phyloP scores from a whole-genome alignment of 805 yeast species.

The Ogataea paraovalis region DNA sequence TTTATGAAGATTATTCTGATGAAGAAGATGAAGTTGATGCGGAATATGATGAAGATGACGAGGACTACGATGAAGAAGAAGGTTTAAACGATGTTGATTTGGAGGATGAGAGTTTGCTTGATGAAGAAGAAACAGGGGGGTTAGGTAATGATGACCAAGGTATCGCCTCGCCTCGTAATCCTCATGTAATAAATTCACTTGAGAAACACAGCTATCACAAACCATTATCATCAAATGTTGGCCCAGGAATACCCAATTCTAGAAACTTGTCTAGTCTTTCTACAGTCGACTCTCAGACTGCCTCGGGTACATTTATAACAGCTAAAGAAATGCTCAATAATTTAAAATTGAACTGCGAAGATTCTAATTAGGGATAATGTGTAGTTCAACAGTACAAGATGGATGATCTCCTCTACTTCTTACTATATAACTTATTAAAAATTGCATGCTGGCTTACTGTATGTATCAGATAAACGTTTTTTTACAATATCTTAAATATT shows the following conservation, averaged over 20 bases:
- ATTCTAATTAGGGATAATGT: neutral
- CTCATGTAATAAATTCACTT: neutral
- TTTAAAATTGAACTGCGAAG: conserved; percentile 1
- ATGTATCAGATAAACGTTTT: too few species aligned
- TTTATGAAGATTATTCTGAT: conserved; percentile 25
- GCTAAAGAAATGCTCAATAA: conserved; percentile 21
- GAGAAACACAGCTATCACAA: neutral
- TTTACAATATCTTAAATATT: too few species aligned
- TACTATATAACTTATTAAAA: too few species aligned
- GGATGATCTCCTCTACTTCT: too few species aligned
- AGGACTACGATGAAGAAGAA: conserved; percentile 8
- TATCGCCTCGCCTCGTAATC: neutral
- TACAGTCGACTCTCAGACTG: conserved; percentile 15
- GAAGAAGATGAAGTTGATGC: conserved; percentile 29
- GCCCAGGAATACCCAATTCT: conserved; percentile 11
- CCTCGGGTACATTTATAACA: conserved; percentile 22
- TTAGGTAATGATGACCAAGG: neutral
- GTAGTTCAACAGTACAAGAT: too few species aligned
- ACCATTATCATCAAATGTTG: conserved; percentile 1
- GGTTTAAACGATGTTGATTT: neutral
- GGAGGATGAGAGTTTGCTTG: neutral
- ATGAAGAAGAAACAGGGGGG: neutral
- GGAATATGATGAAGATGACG: conserved; percentile 10
- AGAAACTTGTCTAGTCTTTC: conserved; percentile 14
- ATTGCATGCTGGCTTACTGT: too few species aligned